Percentiles rank a stretch among this genome's conserved stretches.
Evolutionary conservation across 2,329 filamentous ascomycete genomes (phyloP).

Genomic region (Eurotiales sp.): DNA sequence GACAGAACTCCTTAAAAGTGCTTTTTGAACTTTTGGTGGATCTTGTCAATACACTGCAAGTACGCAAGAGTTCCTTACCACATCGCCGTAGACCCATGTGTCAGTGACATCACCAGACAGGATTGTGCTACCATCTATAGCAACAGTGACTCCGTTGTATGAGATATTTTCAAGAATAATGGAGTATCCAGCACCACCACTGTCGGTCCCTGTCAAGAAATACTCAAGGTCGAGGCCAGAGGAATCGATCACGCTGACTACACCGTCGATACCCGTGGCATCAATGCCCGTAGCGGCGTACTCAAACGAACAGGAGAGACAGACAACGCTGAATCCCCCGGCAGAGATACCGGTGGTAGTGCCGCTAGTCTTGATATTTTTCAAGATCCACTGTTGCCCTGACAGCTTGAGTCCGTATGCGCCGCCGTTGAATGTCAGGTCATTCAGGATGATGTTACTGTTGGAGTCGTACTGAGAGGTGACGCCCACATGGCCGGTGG

Average conservation of each 20-base stretch:
- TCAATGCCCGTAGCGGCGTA: constrained; percentile 26
- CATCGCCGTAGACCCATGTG: constrained; percentile 33
- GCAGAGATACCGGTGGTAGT: constrained; percentile 52
- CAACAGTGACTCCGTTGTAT: constrained; percentile 26
- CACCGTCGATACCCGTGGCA: constrained; percentile 26
- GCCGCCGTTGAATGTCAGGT: constrained; percentile 23
- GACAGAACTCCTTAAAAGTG: no score
- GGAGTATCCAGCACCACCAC: constrained; percentile 28
- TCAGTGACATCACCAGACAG: constrained; percentile 22
- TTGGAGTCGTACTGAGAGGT: constrained; percentile 15
- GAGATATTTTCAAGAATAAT: constrained; percentile 25
- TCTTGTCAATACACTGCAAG: background rate
- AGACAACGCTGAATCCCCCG: constrained; percentile 26
- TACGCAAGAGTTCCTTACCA: constrained; percentile 15
- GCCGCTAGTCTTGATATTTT: constrained; percentile 55
- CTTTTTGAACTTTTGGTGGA: no score
- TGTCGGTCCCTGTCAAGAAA: constrained; percentile 26
- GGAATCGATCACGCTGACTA: constrained; percentile 28
- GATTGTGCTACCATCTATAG: constrained; percentile 22
- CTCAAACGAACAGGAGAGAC: constrained; percentile 26
- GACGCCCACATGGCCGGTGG: constrained; percentile 26
- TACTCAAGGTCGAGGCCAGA: constrained; percentile 22
- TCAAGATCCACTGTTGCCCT: constrained; percentile 37
- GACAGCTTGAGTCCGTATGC: constrained; percentile 26
- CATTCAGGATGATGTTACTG: constrained; percentile 16